Evolutionary conservation across 768 basidiomycete genomes (phyloP).

Genomic region (Pulveroboletus sp.): DNA sequence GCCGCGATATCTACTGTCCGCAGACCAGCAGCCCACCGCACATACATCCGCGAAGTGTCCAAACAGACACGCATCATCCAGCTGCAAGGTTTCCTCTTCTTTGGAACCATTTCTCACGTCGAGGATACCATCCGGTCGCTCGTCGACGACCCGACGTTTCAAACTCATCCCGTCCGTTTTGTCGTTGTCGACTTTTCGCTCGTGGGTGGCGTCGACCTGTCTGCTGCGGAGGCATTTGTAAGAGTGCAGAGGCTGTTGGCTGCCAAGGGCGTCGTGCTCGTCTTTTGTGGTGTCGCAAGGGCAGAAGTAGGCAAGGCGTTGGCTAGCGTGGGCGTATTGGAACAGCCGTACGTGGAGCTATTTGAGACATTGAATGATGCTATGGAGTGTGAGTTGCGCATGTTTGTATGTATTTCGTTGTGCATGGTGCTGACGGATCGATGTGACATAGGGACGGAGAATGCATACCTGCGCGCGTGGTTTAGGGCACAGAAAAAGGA

Average conservation of each 20-base stretch:
- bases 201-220: constrained; percentile 91
- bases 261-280: constrained; percentile 75
- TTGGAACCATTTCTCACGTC: constrained; percentile 88
- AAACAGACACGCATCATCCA: constrained; percentile 87
- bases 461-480: constrained; percentile 84
- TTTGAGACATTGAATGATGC: constrained; percentile 85
- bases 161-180: constrained; percentile 78
- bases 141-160: constrained; percentile 70
- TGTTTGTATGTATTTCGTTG: neutral
- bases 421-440: constrained; percentile 2
- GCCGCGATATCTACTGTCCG: constrained; percentile 89
- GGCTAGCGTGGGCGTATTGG: constrained; percentile 74
- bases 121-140: constrained; percentile 82
- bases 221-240: constrained; percentile 92
- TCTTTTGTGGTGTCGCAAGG: constrained; percentile 80
- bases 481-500: constrained; percentile 65
- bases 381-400: constrained; percentile 74
- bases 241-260: constrained; percentile 80
- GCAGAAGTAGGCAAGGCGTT: constrained; percentile 71
- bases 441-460: constrained; percentile 77
- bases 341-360: constrained; percentile 74
- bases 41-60: constrained; percentile 89
- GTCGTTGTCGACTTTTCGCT: constrained; percentile 84
- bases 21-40: constrained; percentile 81
- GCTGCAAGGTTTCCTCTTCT: constrained; percentile 91